Conservation (phyloP, 2,329 filamentous ascomycete species). For the Neonectria faginata region DNA sequence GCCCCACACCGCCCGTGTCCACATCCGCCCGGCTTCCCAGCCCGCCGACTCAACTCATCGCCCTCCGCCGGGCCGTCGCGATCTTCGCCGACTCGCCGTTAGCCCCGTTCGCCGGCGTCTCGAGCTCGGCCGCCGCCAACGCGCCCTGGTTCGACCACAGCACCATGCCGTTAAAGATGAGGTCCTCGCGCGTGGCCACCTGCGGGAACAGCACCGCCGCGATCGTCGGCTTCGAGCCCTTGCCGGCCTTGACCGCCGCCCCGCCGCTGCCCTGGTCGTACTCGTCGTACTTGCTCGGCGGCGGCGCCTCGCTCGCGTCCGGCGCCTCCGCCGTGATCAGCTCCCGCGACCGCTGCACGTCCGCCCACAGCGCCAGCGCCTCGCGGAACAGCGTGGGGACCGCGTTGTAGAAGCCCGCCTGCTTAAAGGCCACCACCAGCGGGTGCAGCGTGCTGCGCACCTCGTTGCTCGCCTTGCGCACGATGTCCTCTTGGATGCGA, state of each 20-base stretch:
- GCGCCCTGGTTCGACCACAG: slow-evolving; percentile 42
- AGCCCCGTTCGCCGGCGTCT: slow-evolving; percentile 25
- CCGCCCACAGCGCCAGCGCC: slow-evolving; percentile 40
- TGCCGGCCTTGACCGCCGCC: slow-evolving; percentile 2
- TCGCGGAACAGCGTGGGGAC: slow-evolving; percentile 42
- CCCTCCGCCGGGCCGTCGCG: slow-evolving; percentile 19
- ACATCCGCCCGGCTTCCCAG: slow-evolving; percentile 3
- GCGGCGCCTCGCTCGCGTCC: slow-evolving; percentile 35
- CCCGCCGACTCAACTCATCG: slow-evolving; percentile 11
- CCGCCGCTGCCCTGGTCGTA: slow-evolving; percentile 28
- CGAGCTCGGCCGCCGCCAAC: slow-evolving; percentile 33
- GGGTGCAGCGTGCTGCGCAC: slow-evolving; percentile 37
- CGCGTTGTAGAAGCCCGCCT: slow-evolving; percentile 41
- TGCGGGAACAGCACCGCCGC: slow-evolving; percentile 44
- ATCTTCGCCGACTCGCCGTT: slow-evolving; percentile 34
- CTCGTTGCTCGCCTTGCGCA: slow-evolving; percentile 43
- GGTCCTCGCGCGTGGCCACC: slow-evolving; percentile 38
- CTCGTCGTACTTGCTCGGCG: slow-evolving; percentile 36
- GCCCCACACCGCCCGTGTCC: slow-evolving; percentile 13
- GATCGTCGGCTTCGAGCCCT: slow-evolving; percentile 20
- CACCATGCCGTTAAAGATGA: slow-evolving; percentile 42
- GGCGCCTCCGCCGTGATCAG: slow-evolving; percentile 42
- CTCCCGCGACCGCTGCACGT: slow-evolving; percentile 43
- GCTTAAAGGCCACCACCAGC: slow-evolving; percentile 40
- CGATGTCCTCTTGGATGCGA: slow-evolving; percentile 40